Evolutionary conservation across 2,329 filamentous ascomycete species (phyloP).

Genomic region (Sclerotinia minor): DNA sequence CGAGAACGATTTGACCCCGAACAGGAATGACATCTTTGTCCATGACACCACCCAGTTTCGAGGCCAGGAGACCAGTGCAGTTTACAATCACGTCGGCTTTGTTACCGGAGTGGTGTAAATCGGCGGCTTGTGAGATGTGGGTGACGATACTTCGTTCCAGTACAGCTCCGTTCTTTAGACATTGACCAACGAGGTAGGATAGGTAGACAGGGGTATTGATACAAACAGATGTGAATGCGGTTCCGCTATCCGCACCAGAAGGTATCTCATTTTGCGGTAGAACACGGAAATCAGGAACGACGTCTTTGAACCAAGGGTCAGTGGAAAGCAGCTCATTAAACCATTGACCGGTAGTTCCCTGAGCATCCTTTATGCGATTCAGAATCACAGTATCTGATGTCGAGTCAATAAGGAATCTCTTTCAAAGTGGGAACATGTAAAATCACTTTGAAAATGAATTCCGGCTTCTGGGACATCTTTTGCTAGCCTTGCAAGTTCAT

Average conservation of each 20-base stretch:
- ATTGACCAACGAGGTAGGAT: slow-evolving; percentile 80
- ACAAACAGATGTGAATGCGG: slow-evolving; percentile 79
- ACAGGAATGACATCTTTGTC: slow-evolving; percentile 73
- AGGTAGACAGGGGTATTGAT: slow-evolving; percentile 90
- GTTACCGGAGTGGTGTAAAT: slow-evolving; percentile 57
- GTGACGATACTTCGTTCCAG: slow-evolving; percentile 62
- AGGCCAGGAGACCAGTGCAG: slow-evolving; percentile 76
- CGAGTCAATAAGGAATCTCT: slow-evolving; percentile 4
- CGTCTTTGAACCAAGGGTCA: slow-evolving; percentile 71
- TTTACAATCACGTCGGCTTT: slow-evolving; percentile 74
- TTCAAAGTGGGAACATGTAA: not conserved
- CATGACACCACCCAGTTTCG: slow-evolving; percentile 76
- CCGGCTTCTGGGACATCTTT: slow-evolving; percentile 72
- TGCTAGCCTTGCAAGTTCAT: slow-evolving; percentile 59
- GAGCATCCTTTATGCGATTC: slow-evolving; percentile 43
- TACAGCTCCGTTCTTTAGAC: slow-evolving; percentile 68
- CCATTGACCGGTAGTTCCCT: slow-evolving; percentile 38
- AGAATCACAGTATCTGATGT: slow-evolving; percentile 52
- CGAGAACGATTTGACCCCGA: slow-evolving; percentile 74
- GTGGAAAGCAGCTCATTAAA: slow-evolving; percentile 66
- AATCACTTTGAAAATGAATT: slow-evolving; percentile 71
- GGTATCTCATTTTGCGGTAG: slow-evolving; percentile 60
- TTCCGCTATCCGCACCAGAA: slow-evolving; percentile 67
- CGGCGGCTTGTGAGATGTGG: slow-evolving; percentile 72
- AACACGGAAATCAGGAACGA: slow-evolving; percentile 70